Evolutionary conservation across 305 asterid species (phyloP), one percentile per base, ranked within the genome.

Genomic region (Ruellia speciosa): DNA sequence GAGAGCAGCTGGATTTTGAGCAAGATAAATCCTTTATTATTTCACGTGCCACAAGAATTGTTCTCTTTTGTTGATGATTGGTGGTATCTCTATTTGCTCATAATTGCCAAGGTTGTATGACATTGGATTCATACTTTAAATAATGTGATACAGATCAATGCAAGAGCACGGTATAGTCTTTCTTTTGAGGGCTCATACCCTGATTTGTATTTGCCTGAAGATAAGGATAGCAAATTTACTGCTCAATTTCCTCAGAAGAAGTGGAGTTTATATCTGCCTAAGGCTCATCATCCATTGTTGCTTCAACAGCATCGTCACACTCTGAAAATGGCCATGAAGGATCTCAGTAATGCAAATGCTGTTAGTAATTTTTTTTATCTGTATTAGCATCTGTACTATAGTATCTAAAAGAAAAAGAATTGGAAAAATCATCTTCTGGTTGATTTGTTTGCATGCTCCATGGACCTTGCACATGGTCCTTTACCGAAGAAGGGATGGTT

Each of bases 161-260:
- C 99, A 41, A 86, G 96, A 70, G 99, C 99, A 61, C 79, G 70
- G 56, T 92, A 86, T 70, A 74, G 99, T 71, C 78, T 92, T 68
- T 84, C 90, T 55, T 81, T 76, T 77, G 90, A 81, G 66, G 99
- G 99, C 60, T 67, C 95, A 63, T 82, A 57, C 55, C 99, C 99
- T 39, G 87, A 86, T 62, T 69, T 92, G 66, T 86, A 76, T 79
- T 72, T 82, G 70, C 94, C 85, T 58, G 74, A 74, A 70, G 83
- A 70, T 43, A 66, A 72, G 54, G 78, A 69, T 69, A 70, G 71
- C 66, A 54, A 61, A 63, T 49, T 24, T 61, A 56, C 63, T 66
- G 73, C 92, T 60, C 73, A 72, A 52, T 77, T 68, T 52, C 46
- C 72, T 49, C 79, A 55, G 70, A 74, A 60, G 71, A 84, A 80